A percentile compares a stretch with the other conserved stretches of the same genome.
phyloP scores from a whole-genome alignment of 306 rosid genomes.

The Nissolia schottii region DNA sequence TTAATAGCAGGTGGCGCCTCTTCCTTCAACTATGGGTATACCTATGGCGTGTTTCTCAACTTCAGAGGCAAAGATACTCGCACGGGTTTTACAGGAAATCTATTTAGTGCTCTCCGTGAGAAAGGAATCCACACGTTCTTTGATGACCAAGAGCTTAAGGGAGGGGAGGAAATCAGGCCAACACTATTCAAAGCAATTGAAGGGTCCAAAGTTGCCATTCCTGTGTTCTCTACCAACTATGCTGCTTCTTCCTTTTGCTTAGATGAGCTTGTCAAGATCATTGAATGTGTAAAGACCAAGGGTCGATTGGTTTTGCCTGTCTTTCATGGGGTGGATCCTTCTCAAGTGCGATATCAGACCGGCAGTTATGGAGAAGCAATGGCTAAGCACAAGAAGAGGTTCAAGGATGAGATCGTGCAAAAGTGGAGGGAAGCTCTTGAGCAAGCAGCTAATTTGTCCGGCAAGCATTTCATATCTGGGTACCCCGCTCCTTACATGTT shows the following conservation, averaged over 20 bases:
- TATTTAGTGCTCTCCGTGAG: neutral
- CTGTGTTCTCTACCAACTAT: neutral
- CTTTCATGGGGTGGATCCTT: neutral
- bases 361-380: neutral
- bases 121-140: neutral
- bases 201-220: neutral
- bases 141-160: neutral
- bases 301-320: neutral
- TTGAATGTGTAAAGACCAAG: neutral
- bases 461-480: neutral
- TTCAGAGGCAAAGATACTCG: conserved; percentile 6
- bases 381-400: neutral
- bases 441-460: neutral
- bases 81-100: neutral
- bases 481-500: neutral
- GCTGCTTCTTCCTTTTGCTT: neutral
- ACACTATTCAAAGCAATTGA: neutral
- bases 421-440: neutral
- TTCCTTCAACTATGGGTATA: neutral
- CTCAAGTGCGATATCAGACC: neutral
- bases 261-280: neutral
- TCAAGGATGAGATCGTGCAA: neutral
- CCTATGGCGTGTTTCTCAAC: neutral
- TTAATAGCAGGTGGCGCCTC: neutral
- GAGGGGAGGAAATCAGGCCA: neutral